Percentiles rank a stretch among this genome's conserved stretches.
Evolutionary conservation across 805 yeast species (phyloP).

Genomic region (Geotrichum ghanense): DNA sequence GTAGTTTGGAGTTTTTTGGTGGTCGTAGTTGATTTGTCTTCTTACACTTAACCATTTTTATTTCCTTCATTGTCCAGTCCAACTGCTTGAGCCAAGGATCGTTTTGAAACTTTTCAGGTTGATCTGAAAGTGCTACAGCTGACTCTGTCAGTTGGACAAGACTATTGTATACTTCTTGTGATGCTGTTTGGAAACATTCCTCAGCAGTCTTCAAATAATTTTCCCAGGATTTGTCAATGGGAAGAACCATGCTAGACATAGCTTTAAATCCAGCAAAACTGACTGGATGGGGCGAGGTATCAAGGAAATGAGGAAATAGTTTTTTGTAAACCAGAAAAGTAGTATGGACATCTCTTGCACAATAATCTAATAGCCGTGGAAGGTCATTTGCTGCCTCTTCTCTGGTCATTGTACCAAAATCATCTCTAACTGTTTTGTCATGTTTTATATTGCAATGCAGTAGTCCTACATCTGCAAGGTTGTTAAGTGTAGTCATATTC

Average conservation of each 20-base stretch:
- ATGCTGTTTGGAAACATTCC: constrained; percentile 45
- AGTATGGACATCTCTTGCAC: constrained; percentile 72
- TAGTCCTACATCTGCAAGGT: constrained; percentile 66
- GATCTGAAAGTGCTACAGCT: constrained; percentile 36
- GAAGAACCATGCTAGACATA: constrained; percentile 63
- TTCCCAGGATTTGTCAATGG: constrained; percentile 68
- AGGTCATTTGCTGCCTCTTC: constrained; percentile 45
- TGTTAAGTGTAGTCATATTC: constrained; percentile 60
- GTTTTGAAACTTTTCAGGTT: constrained; percentile 30
- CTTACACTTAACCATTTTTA: constrained; percentile 54
- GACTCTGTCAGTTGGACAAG: constrained; percentile 50
- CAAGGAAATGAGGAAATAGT: constrained; percentile 56
- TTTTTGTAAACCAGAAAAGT: constrained; percentile 61
- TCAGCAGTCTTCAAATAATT: constrained; percentile 64
- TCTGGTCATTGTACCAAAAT: constrained; percentile 45
- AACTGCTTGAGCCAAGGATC: constrained; percentile 91
- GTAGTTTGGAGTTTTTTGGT: constrained; percentile 59
- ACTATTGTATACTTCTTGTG: constrained; percentile 43
- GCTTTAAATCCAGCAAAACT: constrained; percentile 78
- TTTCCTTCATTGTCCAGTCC: constrained; percentile 68
- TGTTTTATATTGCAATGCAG: constrained; percentile 62
- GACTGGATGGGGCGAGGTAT: constrained; percentile 83
- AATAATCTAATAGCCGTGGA: constrained; percentile 56
- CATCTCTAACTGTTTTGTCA: constrained; percentile 57
- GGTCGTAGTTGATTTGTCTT: constrained; percentile 32